Conservation (phyloP, 2,329 filamentous ascomycete genomes). For the Ophiocordyceps camponoti-leonardi region DNA sequence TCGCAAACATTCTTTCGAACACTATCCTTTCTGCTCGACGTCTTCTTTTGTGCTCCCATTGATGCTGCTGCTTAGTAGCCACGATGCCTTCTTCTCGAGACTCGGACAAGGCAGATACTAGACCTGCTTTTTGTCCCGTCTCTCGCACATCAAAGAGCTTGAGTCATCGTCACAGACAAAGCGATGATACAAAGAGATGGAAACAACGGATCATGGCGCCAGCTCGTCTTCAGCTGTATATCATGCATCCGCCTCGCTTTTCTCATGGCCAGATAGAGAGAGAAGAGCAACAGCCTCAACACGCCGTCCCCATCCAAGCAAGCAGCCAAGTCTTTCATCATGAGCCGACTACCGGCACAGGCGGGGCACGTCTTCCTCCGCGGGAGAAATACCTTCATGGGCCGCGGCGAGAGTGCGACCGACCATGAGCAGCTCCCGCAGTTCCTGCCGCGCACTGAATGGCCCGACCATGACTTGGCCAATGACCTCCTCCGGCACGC, state of each 20-base stretch:
- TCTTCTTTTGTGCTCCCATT: too few species aligned
- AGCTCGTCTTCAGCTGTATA: background rate
- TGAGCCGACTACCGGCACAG: background rate
- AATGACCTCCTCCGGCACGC: background rate
- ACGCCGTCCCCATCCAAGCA: background rate
- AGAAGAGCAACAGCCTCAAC: background rate
- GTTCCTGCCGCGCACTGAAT: slow-evolving; percentile 5
- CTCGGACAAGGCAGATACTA: background rate
- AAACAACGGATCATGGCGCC: background rate
- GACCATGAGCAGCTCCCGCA: slow-evolving; percentile 6
- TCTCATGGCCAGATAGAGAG: background rate
- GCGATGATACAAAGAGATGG: background rate
- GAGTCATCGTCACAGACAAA: background rate
- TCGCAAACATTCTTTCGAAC: too few species aligned
- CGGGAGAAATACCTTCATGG: background rate
- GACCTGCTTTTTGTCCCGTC: background rate
- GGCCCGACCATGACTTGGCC: slow-evolving; percentile 1
- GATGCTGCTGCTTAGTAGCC: background rate
- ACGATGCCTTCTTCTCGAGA: background rate
- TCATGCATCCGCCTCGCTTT: background rate
- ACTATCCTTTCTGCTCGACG: too few species aligned
- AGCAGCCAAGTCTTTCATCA: background rate
- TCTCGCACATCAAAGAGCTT: background rate
- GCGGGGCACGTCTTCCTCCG: background rate
- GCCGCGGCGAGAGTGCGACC: background rate